These are phyloP conservation scores for Gillenia trifoliata DNA, from an alignment of 306 rosid species.

Conservation along the genomic window DNA sequence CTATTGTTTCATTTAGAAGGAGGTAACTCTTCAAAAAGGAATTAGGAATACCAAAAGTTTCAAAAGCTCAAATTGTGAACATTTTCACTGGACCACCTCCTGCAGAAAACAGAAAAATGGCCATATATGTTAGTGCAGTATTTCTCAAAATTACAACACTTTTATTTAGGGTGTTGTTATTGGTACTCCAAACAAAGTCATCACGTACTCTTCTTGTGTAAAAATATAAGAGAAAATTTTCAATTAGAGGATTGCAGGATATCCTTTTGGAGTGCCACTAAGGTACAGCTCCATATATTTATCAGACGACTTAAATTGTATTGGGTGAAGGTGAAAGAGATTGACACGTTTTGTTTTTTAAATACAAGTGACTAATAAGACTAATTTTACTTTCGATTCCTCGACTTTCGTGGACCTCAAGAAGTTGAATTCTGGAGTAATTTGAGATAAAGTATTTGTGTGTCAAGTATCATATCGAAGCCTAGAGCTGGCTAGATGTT, in stretches of 20 bases:
- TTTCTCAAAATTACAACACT: neutral
- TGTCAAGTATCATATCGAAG: neutral
- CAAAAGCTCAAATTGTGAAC: constrained; percentile 1
- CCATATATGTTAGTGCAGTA: neutral
- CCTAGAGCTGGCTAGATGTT: neutral
- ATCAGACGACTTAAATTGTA: neutral
- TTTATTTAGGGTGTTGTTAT: no score
- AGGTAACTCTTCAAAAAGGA: constrained; percentile 5
- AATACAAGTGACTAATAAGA: neutral
- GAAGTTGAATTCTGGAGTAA: neutral
- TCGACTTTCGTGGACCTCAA: neutral
- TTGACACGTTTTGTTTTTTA: neutral
- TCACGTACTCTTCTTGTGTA: no score
- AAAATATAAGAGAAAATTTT: no score
- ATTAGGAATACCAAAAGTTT: constrained; percentile 12
- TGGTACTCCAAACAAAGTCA: no score
- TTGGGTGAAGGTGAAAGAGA: neutral
- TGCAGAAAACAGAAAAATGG: neutral
- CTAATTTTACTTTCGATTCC: neutral
- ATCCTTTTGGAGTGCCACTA: no score
- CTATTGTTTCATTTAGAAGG: neutral
- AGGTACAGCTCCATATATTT: no score
- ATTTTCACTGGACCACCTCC: constrained; percentile 11
- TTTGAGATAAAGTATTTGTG: neutral
- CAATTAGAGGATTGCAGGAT: no score